phyloP scores from a whole-genome alignment of 306 rosid species.

The Dalbergia cochinchinensis region DNA sequence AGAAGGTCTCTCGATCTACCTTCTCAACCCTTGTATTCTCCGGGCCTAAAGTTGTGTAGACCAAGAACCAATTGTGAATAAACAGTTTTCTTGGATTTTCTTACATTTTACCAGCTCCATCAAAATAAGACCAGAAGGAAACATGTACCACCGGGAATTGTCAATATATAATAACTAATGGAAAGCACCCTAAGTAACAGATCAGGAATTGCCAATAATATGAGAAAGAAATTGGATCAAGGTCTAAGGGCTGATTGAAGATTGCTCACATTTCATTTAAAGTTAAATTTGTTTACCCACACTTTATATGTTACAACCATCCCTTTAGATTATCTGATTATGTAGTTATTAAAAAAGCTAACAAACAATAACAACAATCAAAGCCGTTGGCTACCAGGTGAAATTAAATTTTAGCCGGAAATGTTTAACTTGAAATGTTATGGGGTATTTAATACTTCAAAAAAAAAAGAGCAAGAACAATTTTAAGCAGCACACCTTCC shows the following conservation, averaged over 20 bases:
- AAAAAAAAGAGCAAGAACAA: neutral
- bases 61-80: too few species aligned
- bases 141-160: neutral
- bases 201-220: constrained; percentile 5
- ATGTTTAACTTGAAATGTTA: constrained; percentile 15
- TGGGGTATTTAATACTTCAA: neutral
- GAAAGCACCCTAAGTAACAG: neutral
- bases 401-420: constrained; percentile 17
- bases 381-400: too few species aligned
- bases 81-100: neutral
- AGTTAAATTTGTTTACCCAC: neutral
- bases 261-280: neutral
- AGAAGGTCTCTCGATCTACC: too few species aligned
- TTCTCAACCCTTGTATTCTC: too few species aligned
- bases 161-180: neutral
- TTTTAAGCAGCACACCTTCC: constrained; percentile 58
- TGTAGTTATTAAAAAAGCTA: neutral
- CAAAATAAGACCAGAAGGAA: constrained; percentile 15
- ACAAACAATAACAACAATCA: too few species aligned
- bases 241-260: neutral
- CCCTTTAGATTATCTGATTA: neutral
- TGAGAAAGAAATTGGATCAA: neutral
- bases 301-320: neutral
- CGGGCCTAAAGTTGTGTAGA: too few species aligned
- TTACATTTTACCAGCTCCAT: neutral